A percentile compares a stretch with the other conserved stretches of the same genome.
Evolutionary conservation across 768 basidiomycete genomes (phyloP).

Genomic region (Crepidotus variabilis): DNA sequence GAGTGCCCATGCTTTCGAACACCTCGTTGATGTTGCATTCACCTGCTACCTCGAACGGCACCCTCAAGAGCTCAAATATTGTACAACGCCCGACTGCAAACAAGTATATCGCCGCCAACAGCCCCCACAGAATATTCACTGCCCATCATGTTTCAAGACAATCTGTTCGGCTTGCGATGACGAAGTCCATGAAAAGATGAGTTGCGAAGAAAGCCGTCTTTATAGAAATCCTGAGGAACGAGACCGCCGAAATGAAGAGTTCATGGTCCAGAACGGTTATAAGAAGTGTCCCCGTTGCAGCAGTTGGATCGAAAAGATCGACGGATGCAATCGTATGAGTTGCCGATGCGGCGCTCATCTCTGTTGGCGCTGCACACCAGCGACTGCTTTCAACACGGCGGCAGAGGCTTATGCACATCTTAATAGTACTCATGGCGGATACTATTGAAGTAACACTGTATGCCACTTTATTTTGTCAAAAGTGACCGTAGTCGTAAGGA

Average conservation of each 20-base stretch:
- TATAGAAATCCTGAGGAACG: conserved; percentile 34
- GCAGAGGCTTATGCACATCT: too few relatives aligned
- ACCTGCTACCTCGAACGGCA: conserved; percentile 49
- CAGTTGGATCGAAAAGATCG: conserved; percentile 43
- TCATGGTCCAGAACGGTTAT: conserved; percentile 32
- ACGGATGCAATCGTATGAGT: conserved; percentile 53
- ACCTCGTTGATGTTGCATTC: conserved; percentile 53
- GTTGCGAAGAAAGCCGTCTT: conserved; percentile 36
- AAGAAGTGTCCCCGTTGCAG: conserved; percentile 46
- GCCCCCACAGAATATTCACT: conserved; percentile 30
- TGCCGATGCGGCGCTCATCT: conserved; percentile 51
- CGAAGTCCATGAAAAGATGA: conserved; percentile 48
- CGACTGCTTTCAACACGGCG: too few relatives aligned
- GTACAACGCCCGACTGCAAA: conserved; percentile 69
- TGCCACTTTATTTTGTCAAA: too few relatives aligned
- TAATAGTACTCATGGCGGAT: too few relatives aligned
- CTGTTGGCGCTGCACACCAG: conserved; percentile 44
- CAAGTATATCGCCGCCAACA: conserved; percentile 52
- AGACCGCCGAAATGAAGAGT: conserved; percentile 36
- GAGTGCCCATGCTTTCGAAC: conserved; percentile 42
- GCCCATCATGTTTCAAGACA: conserved; percentile 47
- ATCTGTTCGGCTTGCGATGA: conserved; percentile 48
- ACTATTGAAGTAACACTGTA: too few relatives aligned
- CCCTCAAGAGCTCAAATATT: conserved; percentile 56
- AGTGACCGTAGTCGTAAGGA: too few relatives aligned